These are phyloP conservation scores for Globisporangium nodosum DNA, from an alignment of 352 stramenopile species.

Conservation along the genomic window DNA sequence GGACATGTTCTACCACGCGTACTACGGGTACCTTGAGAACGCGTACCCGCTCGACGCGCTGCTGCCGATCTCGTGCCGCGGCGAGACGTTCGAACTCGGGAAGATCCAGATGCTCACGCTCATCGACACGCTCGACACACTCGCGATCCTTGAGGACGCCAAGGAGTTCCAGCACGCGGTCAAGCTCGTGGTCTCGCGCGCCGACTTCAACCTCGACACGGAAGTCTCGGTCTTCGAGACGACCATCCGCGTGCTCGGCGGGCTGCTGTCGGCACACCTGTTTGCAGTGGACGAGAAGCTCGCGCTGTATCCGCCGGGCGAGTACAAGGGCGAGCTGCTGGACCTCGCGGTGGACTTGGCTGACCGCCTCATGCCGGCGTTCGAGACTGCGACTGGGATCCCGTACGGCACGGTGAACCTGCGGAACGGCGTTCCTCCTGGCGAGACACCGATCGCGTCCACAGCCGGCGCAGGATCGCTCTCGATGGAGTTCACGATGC, in stretches of 20 bases:
- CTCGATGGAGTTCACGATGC: slow-evolving; percentile 95
- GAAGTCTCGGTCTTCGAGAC: slow-evolving; percentile 93
- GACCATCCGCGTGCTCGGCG: slow-evolving; percentile 89
- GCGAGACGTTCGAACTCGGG: slow-evolving; percentile 69
- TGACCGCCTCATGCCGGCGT: slow-evolving; percentile 94
- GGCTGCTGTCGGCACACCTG: slow-evolving; percentile 87
- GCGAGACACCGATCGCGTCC: slow-evolving; percentile 94
- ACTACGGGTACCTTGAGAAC: slow-evolving; percentile 78
- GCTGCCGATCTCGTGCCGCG: slow-evolving; percentile 58
- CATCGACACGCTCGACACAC: slow-evolving; percentile 89
- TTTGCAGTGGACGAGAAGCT: slow-evolving; percentile 59
- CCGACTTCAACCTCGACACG: slow-evolving; percentile 81
- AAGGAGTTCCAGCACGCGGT: slow-evolving; percentile 72
- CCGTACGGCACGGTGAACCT: slow-evolving; percentile 98
- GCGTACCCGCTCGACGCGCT: slow-evolving; percentile 84
- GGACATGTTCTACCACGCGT: slow-evolving; percentile 90
- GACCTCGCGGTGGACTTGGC: slow-evolving; percentile 93
- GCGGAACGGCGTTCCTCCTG: slow-evolving; percentile 74
- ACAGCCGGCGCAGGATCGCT: slow-evolving; percentile 95
- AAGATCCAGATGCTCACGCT: slow-evolving; percentile 86
- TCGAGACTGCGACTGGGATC: slow-evolving; percentile 94
- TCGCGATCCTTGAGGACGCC: slow-evolving; percentile 80
- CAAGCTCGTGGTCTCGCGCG: slow-evolving; percentile 42
- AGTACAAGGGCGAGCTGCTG: slow-evolving; percentile 92
- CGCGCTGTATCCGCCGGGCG: slow-evolving; percentile 43